These are phyloP conservation scores for Teratosphaeria epicoccoides DNA, from an alignment of 2,329 filamentous ascomycete species.

Conservation along the genomic window DNA sequence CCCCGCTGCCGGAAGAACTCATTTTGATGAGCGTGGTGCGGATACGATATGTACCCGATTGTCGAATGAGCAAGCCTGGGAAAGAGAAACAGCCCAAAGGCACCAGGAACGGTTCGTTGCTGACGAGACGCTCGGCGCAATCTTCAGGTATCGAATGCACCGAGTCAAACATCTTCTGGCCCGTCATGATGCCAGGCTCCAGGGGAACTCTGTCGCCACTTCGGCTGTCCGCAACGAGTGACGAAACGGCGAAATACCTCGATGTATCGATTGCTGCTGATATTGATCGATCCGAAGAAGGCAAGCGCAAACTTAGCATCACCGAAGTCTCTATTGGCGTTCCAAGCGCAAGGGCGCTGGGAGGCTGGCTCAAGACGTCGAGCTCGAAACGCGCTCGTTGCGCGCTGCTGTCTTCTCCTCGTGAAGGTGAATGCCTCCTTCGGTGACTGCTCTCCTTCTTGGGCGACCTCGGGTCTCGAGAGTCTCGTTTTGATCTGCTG, in stretches of 20 bases:
- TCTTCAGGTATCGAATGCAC: conserved; percentile 21
- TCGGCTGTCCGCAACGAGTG: conserved; percentile 19
- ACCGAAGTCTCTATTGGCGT: conserved; percentile 21
- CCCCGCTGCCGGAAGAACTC: conserved; percentile 11
- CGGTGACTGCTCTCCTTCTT: conserved; percentile 19
- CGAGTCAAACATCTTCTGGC: conserved; percentile 25
- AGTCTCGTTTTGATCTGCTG: conserved; percentile 13
- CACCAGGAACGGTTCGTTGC: conserved; percentile 19
- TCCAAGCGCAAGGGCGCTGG: conserved; percentile 16
- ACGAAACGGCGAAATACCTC: conserved; percentile 20
- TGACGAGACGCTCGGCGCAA: conserved; percentile 16
- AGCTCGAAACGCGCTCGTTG: conserved; percentile 21
- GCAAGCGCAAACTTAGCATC: conserved; percentile 20
- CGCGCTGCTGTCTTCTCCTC: conserved; percentile 2
- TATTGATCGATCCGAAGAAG: conserved; percentile 10
- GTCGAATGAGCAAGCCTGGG: conserved; percentile 21
- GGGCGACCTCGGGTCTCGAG: conserved; percentile 12
- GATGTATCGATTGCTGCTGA: conserved; percentile 19
- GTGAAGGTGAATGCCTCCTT: conserved; percentile 13
- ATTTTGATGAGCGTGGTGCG: conserved; percentile 23
- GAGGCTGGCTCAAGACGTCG: conserved; percentile 24
- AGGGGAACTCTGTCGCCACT: conserved; percentile 19
- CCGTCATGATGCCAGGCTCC: conserved; percentile 20
- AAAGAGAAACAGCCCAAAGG: conserved; percentile 24
- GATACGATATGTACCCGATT: conserved; percentile 21